phyloP scores from a whole-genome alignment of 1,284 basidiomycete genomes.

The Tetrapyrgos nigripes region DNA sequence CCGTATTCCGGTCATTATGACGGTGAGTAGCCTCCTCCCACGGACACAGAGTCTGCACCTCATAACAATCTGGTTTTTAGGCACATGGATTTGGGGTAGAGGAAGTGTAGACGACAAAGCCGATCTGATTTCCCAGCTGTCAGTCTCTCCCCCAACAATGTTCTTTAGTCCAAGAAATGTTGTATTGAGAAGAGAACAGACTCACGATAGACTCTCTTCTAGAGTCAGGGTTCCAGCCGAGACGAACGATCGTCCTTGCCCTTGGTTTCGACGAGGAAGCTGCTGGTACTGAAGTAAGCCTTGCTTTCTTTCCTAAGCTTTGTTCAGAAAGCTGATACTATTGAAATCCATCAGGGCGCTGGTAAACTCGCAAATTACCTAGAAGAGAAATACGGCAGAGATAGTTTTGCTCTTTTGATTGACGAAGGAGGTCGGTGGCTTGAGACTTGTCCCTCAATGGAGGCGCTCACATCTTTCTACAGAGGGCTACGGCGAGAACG shows the following conservation, averaged over 20 bases:
- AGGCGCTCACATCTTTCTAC: not conserved
- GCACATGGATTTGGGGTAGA: slow-evolving; percentile 67
- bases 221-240: slow-evolving; percentile 47
- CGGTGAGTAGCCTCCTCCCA: slow-evolving; percentile 28
- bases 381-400: slow-evolving; percentile 49
- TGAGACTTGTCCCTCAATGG: not conserved
- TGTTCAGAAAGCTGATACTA: not conserved
- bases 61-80: slow-evolving; percentile 30
- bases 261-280: slow-evolving; percentile 70
- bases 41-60: not conserved
- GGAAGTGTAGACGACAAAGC: slow-evolving; percentile 71
- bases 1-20: slow-evolving; percentile 59
- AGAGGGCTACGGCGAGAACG: slow-evolving; percentile 20
- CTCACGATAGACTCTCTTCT: slow-evolving; percentile 51
- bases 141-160: slow-evolving; percentile 22
- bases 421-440: slow-evolving; percentile 41
- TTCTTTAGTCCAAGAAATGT: not conserved
- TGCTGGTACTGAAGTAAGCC: slow-evolving; percentile 39
- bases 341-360: slow-evolving; percentile 43
- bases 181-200: slow-evolving; percentile 4
- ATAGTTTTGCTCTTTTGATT: slow-evolving; percentile 56
- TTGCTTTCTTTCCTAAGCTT: not conserved
- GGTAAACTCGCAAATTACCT: slow-evolving; percentile 45
- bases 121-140: slow-evolving; percentile 64
- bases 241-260: slow-evolving; percentile 55